Percentiles rank a stretch among this genome's conserved stretches.
These are phyloP conservation scores for Agrocybe praecox DNA, from an alignment of 768 basidiomycete genomes.

Conservation along the genomic window DNA sequence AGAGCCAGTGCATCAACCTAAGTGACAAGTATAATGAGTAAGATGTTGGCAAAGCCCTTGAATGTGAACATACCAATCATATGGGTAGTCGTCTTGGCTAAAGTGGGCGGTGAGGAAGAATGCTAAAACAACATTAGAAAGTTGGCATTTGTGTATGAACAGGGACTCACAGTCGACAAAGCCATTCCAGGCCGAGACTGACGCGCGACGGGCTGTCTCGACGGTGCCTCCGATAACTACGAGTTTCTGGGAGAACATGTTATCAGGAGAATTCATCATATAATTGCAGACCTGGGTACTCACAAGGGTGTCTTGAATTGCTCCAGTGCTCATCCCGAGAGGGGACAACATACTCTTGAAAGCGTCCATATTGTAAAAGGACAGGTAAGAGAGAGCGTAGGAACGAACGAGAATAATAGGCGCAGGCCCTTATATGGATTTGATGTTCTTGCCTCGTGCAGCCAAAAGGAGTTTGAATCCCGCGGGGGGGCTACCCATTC, in stretches of 20 bases:
- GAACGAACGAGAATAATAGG: conserved; percentile 35
- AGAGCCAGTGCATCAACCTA: conserved; percentile 89
- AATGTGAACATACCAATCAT: conserved; percentile 64
- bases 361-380: conserved; percentile 57
- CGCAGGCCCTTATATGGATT: conserved; percentile 45
- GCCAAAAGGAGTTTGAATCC: conserved; percentile 27
- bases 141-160: not conserved
- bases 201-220: conserved; percentile 80
- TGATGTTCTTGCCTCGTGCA: conserved; percentile 43
- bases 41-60: conserved; percentile 5
- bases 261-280: not conserved
- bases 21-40: conserved; percentile 3
- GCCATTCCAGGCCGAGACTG: conserved; percentile 86
- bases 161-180: conserved; percentile 76
- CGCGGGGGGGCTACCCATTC: conserved; percentile 20
- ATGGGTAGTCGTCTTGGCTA: conserved; percentile 85
- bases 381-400: conserved; percentile 32
- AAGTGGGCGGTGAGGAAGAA: conserved; percentile 92
- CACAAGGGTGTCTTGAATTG: conserved; percentile 82
- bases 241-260: conserved; percentile 60
- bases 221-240: conserved; percentile 91
- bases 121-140: conserved; percentile 38
- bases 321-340: conserved; percentile 62
- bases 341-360: conserved; percentile 75
- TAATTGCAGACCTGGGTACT: conserved; percentile 16